A percentile compares a stretch with the other conserved stretches of the same genome.
These are phyloP conservation scores for Diaporthe humulicola DNA, from an alignment of 2,329 filamentous ascomycete species.

Conservation along the genomic window DNA sequence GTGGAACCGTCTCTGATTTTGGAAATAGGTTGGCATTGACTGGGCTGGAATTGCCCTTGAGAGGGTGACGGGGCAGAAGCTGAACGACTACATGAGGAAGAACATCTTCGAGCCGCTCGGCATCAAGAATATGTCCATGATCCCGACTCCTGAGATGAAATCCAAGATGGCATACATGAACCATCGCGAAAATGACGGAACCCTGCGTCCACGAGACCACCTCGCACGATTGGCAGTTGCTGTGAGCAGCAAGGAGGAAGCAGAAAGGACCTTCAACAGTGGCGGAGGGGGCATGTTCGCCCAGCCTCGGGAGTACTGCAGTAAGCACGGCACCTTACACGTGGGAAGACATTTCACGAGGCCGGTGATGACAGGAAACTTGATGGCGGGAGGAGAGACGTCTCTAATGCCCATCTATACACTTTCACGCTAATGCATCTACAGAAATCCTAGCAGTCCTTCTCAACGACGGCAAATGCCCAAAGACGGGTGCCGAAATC, in stretches of 20 bases:
- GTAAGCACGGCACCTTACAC: conserved; percentile 51
- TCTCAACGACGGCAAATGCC: conserved; percentile 72
- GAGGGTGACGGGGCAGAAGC: conserved; percentile 53
- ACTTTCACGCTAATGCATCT: not conserved
- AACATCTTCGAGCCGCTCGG: conserved; percentile 60
- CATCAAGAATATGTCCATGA: conserved; percentile 62
- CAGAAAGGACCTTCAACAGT: conserved; percentile 60
- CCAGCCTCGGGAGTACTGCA: conserved; percentile 67
- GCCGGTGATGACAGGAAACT: not conserved
- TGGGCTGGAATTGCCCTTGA: conserved; percentile 63
- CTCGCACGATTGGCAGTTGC: conserved; percentile 57
- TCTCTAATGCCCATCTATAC: not conserved
- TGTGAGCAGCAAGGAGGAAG: conserved; percentile 52
- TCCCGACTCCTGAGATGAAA: conserved; percentile 65
- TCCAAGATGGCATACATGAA: conserved; percentile 67
- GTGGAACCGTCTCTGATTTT: not conserved
- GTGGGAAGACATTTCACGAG: not conserved
- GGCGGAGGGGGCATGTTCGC: conserved; percentile 70
- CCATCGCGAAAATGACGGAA: conserved; percentile 59
- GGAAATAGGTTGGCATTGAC: conserved; percentile 59
- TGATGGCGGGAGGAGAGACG: not conserved
- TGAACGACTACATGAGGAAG: conserved; percentile 60
- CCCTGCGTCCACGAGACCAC: conserved; percentile 58
- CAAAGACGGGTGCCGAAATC: conserved; percentile 64
- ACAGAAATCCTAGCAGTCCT: conserved; percentile 69